Conservation (phyloP, 164 flowering plant species). For the Chimonanthus salicifolius region DNA sequence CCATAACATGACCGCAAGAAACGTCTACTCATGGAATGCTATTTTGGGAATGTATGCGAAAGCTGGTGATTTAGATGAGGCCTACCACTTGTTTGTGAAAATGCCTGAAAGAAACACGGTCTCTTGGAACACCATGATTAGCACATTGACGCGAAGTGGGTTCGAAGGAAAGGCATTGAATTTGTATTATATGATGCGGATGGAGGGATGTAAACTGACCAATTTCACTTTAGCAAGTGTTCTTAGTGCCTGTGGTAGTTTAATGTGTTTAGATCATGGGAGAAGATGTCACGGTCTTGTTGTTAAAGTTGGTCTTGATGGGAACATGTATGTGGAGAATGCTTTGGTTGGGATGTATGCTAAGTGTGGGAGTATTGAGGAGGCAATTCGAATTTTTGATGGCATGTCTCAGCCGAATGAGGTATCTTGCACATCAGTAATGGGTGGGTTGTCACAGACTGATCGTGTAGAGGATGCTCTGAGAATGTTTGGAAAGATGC, state of each 20-base stretch:
- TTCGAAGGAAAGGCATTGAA: slow-evolving; percentile 37
- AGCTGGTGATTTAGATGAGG: slow-evolving; percentile 28
- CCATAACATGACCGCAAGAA: slow-evolving; percentile 45
- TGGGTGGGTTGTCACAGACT: slow-evolving; percentile 55
- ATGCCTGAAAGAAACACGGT: slow-evolving; percentile 69
- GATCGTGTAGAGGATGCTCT: slow-evolving; percentile 51
- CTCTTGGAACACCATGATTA: slow-evolving; percentile 66
- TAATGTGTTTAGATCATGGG: slow-evolving; percentile 37
- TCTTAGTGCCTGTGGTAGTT: slow-evolving; percentile 57
- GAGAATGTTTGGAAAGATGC: slow-evolving; percentile 57
- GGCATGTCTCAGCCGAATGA: slow-evolving; percentile 56
- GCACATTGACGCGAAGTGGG: slow-evolving; percentile 40
- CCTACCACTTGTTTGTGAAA: slow-evolving; percentile 35
- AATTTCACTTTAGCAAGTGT: slow-evolving; percentile 71
- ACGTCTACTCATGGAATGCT: slow-evolving; percentile 64
- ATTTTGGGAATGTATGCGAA: slow-evolving; percentile 41
- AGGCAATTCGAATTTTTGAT: slow-evolving; percentile 47
- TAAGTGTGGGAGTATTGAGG: slow-evolving; percentile 44
- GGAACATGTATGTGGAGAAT: slow-evolving; percentile 66
- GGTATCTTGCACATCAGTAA: slow-evolving; percentile 71
- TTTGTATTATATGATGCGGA: slow-evolving; percentile 40
- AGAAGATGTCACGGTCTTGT: slow-evolving; percentile 54
- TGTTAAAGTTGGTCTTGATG: slow-evolving; percentile 53
- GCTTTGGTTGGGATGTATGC: slow-evolving; percentile 69
- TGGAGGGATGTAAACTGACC: slow-evolving; percentile 49